These are phyloP conservation scores for Trichoderma afroharzianum DNA, from an alignment of 2,329 filamentous ascomycete species.

Conservation along the genomic window DNA sequence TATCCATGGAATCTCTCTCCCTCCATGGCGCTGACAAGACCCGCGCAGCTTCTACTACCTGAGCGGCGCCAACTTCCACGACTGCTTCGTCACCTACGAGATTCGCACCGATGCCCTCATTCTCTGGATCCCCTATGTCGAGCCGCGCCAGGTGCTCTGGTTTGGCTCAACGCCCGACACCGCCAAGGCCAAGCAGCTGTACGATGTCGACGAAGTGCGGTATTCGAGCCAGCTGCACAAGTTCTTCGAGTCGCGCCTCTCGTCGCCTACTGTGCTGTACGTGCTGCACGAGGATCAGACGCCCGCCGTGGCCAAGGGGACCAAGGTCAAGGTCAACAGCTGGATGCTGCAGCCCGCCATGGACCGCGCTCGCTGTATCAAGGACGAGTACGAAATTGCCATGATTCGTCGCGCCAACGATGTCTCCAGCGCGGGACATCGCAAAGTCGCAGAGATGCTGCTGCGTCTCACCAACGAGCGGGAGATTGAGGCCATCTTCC, in stretches of 20 bases:
- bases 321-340: constrained; percentile 40
- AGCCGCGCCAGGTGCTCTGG: constrained; percentile 60
- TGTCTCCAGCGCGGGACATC: constrained; percentile 75
- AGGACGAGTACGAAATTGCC: constrained; percentile 80
- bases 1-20: not conserved
- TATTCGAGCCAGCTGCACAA: constrained; percentile 53
- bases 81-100: constrained; percentile 56
- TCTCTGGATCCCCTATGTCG: constrained; percentile 70
- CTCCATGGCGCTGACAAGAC: not conserved
- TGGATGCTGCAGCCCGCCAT: constrained; percentile 64
- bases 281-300: constrained; percentile 48
- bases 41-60: constrained; percentile 55
- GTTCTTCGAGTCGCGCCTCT: constrained; percentile 39
- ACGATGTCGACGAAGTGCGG: constrained; percentile 69
- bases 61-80: constrained; percentile 51
- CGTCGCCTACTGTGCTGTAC: constrained; percentile 38
- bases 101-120: constrained; percentile 58
- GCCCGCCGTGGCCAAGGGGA: constrained; percentile 18
- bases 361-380: constrained; percentile 75
- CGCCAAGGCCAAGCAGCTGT: constrained; percentile 57
- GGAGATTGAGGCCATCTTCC: constrained; percentile 76
- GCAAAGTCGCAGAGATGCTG: constrained; percentile 64
- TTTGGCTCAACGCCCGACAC: constrained; percentile 58
- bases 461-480: constrained; percentile 68
- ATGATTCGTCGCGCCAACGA: constrained; percentile 77